Conservation (phyloP, 371 early-diverging fungal genomes). For the Actinomortierella wolfii region DNA sequence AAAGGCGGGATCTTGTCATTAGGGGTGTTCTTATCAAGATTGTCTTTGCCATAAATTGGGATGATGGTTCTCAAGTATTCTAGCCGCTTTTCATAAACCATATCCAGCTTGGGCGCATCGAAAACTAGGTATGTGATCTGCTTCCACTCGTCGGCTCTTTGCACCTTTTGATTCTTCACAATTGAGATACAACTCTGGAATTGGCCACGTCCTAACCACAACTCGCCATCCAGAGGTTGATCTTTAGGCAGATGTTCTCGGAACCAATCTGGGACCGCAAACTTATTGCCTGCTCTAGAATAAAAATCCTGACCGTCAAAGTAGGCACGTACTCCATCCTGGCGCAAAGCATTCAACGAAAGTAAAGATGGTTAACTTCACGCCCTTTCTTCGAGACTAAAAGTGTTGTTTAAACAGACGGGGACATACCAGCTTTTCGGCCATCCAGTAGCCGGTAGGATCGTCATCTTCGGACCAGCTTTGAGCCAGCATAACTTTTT, state of each 20-base stretch:
- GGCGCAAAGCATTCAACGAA: not conserved
- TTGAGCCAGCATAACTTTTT: conserved; percentile 46
- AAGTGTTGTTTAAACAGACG: not conserved
- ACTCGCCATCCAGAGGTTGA: conserved; percentile 63
- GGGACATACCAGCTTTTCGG: conserved; percentile 53
- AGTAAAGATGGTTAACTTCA: not conserved
- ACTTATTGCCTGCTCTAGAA: conserved; percentile 56
- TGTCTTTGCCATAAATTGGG: conserved; percentile 24
- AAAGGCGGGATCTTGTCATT: conserved; percentile 20
- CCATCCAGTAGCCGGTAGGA: conserved; percentile 51
- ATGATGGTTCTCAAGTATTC: conserved; percentile 42
- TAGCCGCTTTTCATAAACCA: conserved; percentile 47
- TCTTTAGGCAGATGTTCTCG: conserved; percentile 51
- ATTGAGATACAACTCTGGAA: conserved; percentile 59
- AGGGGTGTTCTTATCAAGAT: conserved; percentile 3
- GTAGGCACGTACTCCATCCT: conserved; percentile 61
- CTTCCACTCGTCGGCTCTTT: conserved; percentile 36
- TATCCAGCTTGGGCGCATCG: conserved; percentile 52
- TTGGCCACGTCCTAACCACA: conserved; percentile 57
- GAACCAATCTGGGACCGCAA: conserved; percentile 60
- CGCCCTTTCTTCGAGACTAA: not conserved
- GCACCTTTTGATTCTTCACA: conserved; percentile 50
- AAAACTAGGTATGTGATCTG: conserved; percentile 48
- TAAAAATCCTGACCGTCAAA: conserved; percentile 54
- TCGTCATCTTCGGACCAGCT: conserved; percentile 45